Evolutionary conservation across 1,284 basidiomycete genomes (phyloP), one percentile per base, ranked within the genome.

Genomic region (Leccinum glutinopallens): DNA sequence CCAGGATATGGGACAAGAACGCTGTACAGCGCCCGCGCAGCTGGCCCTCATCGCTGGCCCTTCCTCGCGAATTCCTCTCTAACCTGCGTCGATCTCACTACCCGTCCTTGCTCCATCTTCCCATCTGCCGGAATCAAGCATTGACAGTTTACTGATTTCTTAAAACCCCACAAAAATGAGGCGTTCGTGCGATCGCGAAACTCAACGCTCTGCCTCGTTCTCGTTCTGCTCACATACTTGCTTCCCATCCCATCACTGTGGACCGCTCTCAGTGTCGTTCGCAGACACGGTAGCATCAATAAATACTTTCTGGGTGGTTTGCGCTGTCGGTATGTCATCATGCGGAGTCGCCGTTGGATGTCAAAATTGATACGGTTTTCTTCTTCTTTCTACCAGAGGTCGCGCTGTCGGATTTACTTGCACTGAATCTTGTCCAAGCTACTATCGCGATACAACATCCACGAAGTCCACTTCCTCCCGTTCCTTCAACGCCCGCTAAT

Each of bases 81-180:
- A 78, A 62, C 75, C 77, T 2, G 64, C 69, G 29, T 72, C 77
- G 22, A 77, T 77, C 62, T 70, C 76, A 33, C 39, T 68, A 8
- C 63, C 68, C 43, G 35, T 72, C 35, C 65, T 67, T 33, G 64
- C 61, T 56, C 63, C 65, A 43, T 66, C 70, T 3, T 65, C 68
- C 15, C 65, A 62, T 17, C 35, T 63, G 4, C 49, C 62, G 43
- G 70, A 75, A n/a, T 19, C 37, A 29, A 29, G 25, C 25, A 22
- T 22, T 22, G 22, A 22, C 25, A 67, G 1, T 37, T 80, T 15
- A 43, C 73, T 1, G 71, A 80, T 67, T 75, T 77, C 60, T 71
- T 87, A 68, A 88, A 86, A 69, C 87, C 85, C 5, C 73, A 83
- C 58, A 83, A 81, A 64, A 79, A 80, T 49, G 86, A 87, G 69